Evolutionary conservation across 108 stramenopile genomes (phyloP).

Genomic region (Asterionellopsis glacialis): DNA sequence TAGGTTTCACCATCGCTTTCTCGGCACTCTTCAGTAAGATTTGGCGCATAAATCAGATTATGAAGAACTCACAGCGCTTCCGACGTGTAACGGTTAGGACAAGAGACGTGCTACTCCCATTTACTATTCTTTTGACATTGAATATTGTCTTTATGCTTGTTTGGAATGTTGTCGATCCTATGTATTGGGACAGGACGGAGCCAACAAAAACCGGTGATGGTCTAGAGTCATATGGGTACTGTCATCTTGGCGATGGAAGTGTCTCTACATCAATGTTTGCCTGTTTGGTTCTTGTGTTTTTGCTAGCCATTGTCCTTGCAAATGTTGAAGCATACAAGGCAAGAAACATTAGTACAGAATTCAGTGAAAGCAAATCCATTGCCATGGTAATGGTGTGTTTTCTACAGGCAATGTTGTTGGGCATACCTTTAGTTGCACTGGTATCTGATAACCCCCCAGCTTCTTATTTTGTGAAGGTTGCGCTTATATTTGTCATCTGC

Average conservation of each 20-base stretch:
- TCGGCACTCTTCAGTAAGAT: constrained; percentile 52
- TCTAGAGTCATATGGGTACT: too few relatives aligned
- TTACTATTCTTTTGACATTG: not conserved
- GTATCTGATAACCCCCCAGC: constrained; percentile 25
- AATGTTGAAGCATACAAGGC: constrained; percentile 43
- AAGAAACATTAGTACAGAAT: constrained; percentile 39
- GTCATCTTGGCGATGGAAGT: not conserved
- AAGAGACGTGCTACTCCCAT: constrained; percentile 21
- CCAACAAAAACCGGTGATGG: too few relatives aligned
- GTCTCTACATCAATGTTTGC: not conserved
- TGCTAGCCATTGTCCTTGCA: constrained; percentile 23
- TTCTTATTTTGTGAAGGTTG: constrained; percentile 25
- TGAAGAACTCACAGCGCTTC: not conserved
- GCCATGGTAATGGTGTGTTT: constrained; percentile 37
- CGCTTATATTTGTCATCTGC: constrained; percentile 29
- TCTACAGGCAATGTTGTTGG: constrained; percentile 37
- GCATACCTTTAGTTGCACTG: constrained; percentile 34
- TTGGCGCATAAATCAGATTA: constrained; percentile 42
- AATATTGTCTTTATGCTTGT: not conserved
- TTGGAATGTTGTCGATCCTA: not conserved
- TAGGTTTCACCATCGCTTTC: constrained; percentile 47
- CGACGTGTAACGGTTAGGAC: constrained; percentile 17
- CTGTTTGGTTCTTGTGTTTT: constrained; percentile 22
- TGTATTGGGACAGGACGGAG: too few relatives aligned
- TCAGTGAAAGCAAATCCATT: constrained; percentile 36